Conservation (phyloP, 169 alveolate genomes). For the Plasmodium cynomolgi region DNA sequence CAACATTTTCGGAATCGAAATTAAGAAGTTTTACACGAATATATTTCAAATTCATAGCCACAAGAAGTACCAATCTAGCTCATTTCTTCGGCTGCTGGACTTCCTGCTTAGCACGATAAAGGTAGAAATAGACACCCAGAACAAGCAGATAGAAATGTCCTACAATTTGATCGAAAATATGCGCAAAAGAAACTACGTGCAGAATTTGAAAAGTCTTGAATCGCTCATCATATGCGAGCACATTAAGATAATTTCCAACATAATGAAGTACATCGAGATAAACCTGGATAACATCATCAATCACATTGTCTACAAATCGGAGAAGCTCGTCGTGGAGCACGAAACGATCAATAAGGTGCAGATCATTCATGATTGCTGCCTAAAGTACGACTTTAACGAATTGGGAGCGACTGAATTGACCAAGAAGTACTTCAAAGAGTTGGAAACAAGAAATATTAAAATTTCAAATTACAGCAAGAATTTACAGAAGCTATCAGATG, state of each 20-base stretch:
- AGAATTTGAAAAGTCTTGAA: conserved; percentile 28
- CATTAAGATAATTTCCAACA: conserved; percentile 4
- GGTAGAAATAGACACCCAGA: conserved; percentile 2
- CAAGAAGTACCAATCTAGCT: background rate
- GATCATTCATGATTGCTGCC: conserved; percentile 44
- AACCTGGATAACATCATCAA: conserved; percentile 45
- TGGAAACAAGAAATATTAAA: conserved; percentile 49
- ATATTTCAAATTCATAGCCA: background rate
- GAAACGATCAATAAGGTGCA: conserved; percentile 22
- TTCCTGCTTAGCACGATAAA: conserved; percentile 25
- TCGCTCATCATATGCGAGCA: conserved; percentile 46
- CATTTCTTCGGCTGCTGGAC: conserved; percentile 15
- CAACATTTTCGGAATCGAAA: conserved; percentile 13
- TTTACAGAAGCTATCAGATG: conserved; percentile 54
- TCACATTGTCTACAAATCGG: conserved; percentile 12
- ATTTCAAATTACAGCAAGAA: conserved; percentile 7
- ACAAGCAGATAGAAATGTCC: background rate
- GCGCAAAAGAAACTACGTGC: background rate
- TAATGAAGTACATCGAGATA: conserved; percentile 55
- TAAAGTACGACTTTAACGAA: conserved; percentile 52
- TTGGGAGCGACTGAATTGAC: conserved; percentile 69
- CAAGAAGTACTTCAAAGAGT: conserved; percentile 29
- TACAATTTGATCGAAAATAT: background rate
- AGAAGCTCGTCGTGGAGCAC: background rate
- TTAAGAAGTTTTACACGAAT: background rate